phyloP scores from a whole-genome alignment of 2,329 filamentous ascomycete genomes.

The Neonectria punicea region DNA sequence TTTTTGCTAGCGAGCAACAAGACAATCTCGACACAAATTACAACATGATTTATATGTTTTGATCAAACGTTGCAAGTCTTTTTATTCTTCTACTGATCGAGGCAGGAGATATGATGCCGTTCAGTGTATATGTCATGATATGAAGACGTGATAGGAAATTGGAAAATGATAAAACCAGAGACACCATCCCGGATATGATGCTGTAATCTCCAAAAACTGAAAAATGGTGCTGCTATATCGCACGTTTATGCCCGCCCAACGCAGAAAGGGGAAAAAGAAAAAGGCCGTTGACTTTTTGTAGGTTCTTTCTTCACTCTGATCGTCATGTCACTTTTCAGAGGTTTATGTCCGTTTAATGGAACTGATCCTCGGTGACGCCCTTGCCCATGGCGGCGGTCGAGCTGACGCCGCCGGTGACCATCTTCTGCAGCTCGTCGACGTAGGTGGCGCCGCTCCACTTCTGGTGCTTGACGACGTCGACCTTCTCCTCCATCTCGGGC shows the following conservation, averaged over 20 bases:
- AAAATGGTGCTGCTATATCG: conserved; percentile 16
- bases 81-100: conserved; percentile 10
- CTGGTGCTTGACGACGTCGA: conserved; percentile 98
- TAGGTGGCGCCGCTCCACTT: conserved; percentile 98
- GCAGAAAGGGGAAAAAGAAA: conserved; percentile 3
- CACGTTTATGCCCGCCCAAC: conserved; percentile 12
- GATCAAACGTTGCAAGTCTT: conserved; percentile 11
- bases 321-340: background rate
- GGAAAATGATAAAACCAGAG: conserved; percentile 16
- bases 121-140: background rate
- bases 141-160: conserved; percentile 21
- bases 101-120: background rate
- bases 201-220: conserved; percentile 31
- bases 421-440: conserved; percentile 93
- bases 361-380: conserved; percentile 98
- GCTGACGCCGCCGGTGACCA: conserved; percentile 93
- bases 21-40: background rate
- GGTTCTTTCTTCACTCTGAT: background rate
- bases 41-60: background rate
- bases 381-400: conserved; percentile 96
- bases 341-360: conserved; percentile 53
- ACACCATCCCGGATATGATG: conserved; percentile 31
- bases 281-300: conserved; percentile 24
- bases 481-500: conserved; percentile 89
- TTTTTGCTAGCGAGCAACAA: background rate